phyloP scores from a whole-genome alignment of 2,329 filamentous ascomycete genomes.

The Stenocarpella maydis region DNA sequence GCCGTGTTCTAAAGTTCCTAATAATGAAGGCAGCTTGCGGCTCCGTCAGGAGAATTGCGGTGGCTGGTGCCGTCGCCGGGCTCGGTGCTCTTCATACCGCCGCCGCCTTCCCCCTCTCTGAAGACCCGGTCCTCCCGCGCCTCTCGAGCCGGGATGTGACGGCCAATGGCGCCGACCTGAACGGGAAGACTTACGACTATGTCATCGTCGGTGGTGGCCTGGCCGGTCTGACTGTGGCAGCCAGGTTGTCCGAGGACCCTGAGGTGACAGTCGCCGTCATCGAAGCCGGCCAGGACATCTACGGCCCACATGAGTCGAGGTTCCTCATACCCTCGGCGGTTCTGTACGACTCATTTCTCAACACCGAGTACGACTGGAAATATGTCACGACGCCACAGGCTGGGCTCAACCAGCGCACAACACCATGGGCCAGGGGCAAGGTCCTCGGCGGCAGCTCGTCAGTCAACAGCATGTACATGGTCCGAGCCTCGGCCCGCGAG shows the following conservation, averaged over 20 bases:
- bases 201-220: constrained; percentile 31
- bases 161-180: constrained; percentile 4
- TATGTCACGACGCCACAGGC: constrained; percentile 22
- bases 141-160: constrained; percentile 12
- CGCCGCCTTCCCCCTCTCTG: constrained; percentile 13
- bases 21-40: constrained; percentile 21
- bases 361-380: constrained; percentile 28
- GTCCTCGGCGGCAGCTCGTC: constrained; percentile 27
- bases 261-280: constrained; percentile 35
- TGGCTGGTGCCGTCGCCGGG: constrained; percentile 28
- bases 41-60: constrained; percentile 19
- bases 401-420: constrained; percentile 19
- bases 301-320: constrained; percentile 31
- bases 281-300: constrained; percentile 34
- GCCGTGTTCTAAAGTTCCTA: background rate
- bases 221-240: constrained; percentile 40
- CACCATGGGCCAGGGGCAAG: constrained; percentile 25
- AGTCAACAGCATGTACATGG: constrained; percentile 31
- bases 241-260: constrained; percentile 41
- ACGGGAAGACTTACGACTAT: constrained; percentile 32
- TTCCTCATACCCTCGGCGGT: constrained; percentile 23
- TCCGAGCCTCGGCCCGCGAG: constrained; percentile 18
- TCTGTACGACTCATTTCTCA: constrained; percentile 26
- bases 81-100: constrained; percentile 18
- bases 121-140: constrained; percentile 9